Base-by-base conservation (phyloP, 2,329 filamentous ascomycete species). In the Cercospora sp. region DNA sequence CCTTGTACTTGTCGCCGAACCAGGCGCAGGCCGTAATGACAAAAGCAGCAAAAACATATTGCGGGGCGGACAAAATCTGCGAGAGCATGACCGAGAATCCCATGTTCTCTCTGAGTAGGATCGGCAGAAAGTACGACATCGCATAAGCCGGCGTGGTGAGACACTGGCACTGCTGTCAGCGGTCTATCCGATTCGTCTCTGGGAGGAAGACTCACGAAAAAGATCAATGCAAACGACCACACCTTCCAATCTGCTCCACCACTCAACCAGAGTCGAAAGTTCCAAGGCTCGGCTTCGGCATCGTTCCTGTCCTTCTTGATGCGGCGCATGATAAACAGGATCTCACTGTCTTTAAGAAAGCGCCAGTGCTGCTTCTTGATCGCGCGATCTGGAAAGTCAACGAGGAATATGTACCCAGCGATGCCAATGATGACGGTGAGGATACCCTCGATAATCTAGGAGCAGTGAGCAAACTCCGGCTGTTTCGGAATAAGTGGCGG, bases 41-140 rank as follows among this genome's bases (percentile, higher is more conserved):
- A 66, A 90, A 81, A 23, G 87, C 88, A 5, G 88, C 87, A 66
- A 91, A 86, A 16, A 80, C 86, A 74, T 89, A 91, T 0, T 90
- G 89, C 0, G 90, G 90, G 0, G 91, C 90, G 2, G 90, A 84
- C 3, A 94, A 86, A 75, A 90, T 91, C 78, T 93, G 90, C 0
- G 90, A 82, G 51, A 82, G 81, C 6, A 84, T 89, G 2, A 89
- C 81, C 51, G 79, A 82, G 81, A 91, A 93, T 13, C 86, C 85
- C 82, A 94, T 86, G n/a, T 84, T 83, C 13, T 79, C 72, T 7
- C 75, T 75, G 9, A 96, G 86, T 73, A 95, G 91, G 75, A 94
- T 87, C 8, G 92, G 91, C 5, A 94, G 80, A 76, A 94, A 94
- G 77, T 91, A 94, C 1, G 90, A 89, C 12, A 94, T 85, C 0